phyloP scores from a whole-genome alignment of 1,284 basidiomycete genomes.

The Sporisorium graminicola region DNA sequence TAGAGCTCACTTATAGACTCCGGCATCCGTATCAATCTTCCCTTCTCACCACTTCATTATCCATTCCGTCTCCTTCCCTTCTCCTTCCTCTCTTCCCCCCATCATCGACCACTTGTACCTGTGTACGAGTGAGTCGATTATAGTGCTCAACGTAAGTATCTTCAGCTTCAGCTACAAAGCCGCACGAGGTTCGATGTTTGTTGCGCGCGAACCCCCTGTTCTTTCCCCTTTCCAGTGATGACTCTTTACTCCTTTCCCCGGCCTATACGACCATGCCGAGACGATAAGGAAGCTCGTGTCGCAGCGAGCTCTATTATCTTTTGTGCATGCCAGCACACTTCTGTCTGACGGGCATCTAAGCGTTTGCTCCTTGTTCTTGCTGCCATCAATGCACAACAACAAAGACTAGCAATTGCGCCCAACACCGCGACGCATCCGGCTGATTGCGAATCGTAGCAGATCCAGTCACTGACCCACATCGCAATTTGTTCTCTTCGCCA shows the following conservation, averaged over 20 bases:
- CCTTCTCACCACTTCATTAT: background rate
- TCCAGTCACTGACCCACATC: constrained; percentile 14
- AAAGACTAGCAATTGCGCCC: background rate
- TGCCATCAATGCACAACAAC: background rate
- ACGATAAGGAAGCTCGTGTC: constrained; percentile 68
- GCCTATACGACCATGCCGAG: constrained; percentile 70
- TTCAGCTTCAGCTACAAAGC: constrained; percentile 1
- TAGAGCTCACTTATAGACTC: constrained; percentile 15
- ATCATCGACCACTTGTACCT: constrained; percentile 40
- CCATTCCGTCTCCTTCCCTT: background rate
- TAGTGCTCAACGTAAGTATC: constrained; percentile 37
- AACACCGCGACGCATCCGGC: constrained; percentile 1
- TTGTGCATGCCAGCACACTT: constrained; percentile 69
- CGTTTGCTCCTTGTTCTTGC: constrained; percentile 17
- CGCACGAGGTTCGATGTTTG: background rate
- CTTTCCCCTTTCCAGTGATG: constrained; percentile 43
- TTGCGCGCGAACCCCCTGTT: background rate
- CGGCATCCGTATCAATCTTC: background rate
- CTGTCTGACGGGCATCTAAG: constrained; percentile 56
- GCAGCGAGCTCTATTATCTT: constrained; percentile 63
- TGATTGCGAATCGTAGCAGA: background rate
- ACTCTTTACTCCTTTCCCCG: constrained; percentile 69
- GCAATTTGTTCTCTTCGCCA: background rate
- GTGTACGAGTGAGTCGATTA: constrained; percentile 36
- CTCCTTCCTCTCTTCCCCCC: background rate